Evolutionary conservation across 2,329 filamentous ascomycete genomes (phyloP), one percentile per base, ranked within the genome.

Genomic region (Exophiala spinifera): DNA sequence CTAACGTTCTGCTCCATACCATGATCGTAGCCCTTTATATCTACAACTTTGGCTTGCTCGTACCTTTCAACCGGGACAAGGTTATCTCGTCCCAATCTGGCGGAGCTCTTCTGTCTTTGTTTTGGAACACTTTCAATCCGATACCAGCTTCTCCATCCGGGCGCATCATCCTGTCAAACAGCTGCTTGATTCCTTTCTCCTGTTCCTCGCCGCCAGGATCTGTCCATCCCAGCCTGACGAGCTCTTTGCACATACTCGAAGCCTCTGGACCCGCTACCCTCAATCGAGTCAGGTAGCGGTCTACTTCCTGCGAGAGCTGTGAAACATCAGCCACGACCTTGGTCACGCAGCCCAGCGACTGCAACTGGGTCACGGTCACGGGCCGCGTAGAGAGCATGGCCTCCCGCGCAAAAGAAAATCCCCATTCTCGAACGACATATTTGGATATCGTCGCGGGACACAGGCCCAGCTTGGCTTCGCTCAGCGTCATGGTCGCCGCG

Each of bases 361-460:
- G 14, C 13, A 39, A n/a, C 13, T 39, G 4, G n/a, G 36, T 10
- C n/a, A 15, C 13, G 17, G 36, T 15, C 17, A 39, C 17, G 7
- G 36, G 36, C 3, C 36, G 36, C 17, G 36, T n/a, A 6, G 36
- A 39, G 1, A 76, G 61, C 66, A 75, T 73, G 0, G 70, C 70
- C 53, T 71, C 67, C 5, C 72, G 55, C 1, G 69, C 55, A 47
- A 75, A 70, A 1, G 68, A 49, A 3, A 70, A 8, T 0, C 74
- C 71, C 67, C 66, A 72, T 61, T 74, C 72, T 2, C 72, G 62
- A 21, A 71, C 60, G 1, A 75, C 59, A 49, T 71, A 75, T 49
- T 69, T 70, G 1, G 70, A 75, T 4, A 75, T 73, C 1, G 66
- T 68, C 0, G 71, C 72, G 1, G 72, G 66, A 49, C 67, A 69